Conservation (phyloP, 1,139 yeast species). For the Protomyces lactucae-debilis region DNA sequence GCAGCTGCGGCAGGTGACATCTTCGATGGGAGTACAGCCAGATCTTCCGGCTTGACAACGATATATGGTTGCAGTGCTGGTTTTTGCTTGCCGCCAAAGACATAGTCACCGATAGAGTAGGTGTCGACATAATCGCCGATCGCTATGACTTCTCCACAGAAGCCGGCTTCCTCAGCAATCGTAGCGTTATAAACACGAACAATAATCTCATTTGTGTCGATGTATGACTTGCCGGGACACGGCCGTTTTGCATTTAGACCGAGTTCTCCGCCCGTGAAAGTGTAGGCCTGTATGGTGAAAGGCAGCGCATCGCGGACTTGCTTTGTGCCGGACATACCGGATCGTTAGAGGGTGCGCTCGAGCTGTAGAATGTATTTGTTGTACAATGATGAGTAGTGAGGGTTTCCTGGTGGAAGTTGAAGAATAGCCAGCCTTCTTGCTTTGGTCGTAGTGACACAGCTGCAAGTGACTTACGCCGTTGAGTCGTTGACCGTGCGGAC, state of each 20-base stretch:
- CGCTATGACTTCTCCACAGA: conserved; percentile 24
- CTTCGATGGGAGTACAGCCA: conserved; percentile 1
- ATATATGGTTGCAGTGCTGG: conserved; percentile 11
- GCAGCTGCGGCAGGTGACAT: conserved; percentile 20
- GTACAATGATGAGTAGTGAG: too few relatives aligned
- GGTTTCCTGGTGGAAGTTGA: too few relatives aligned
- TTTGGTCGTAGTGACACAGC: too few relatives aligned
- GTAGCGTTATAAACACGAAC: conserved; percentile 23
- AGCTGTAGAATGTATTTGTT: too few relatives aligned
- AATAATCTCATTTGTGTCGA: conserved; percentile 16
- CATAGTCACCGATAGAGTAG: conserved; percentile 13
- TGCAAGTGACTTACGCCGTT: too few relatives aligned
- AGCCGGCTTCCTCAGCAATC: conserved; percentile 16
- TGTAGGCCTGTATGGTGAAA: conserved; percentile 1
- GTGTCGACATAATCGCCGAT: conserved; percentile 21
- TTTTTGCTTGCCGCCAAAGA: conserved; percentile 12
- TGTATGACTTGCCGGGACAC: conserved; percentile 16
- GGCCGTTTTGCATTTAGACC: neutral
- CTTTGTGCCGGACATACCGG: neutral
- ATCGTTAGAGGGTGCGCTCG: too few relatives aligned
- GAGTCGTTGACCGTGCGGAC: too few relatives aligned
- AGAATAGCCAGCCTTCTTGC: too few relatives aligned
- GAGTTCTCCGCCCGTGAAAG: neutral
- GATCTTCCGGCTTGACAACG: conserved; percentile 22
- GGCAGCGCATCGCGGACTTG: conserved; percentile 9